Evolutionary conservation across 306 rosid genomes (phyloP), one percentile per base, ranked within the genome.

Genomic region (Casuarina cunninghamiana): DNA sequence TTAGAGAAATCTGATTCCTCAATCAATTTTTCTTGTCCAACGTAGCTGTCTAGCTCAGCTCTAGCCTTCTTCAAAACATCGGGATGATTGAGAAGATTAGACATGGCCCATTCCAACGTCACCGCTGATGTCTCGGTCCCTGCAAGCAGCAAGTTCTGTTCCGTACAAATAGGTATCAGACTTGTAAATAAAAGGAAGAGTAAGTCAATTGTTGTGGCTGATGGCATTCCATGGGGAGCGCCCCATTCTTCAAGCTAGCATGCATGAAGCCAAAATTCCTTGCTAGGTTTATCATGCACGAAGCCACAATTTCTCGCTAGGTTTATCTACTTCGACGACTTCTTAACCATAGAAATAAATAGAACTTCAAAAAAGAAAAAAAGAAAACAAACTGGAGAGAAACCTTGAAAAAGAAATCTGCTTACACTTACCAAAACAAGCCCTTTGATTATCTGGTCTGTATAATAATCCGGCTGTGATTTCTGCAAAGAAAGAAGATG

Each of bases 11-110:
- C 84, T 0, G 69, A 35, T 70, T 85, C 88, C n/a, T 85, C 69
- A 2, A 85, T 54, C 9, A 82, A 44, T 10, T 50, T 62, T 4
- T 85, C 67, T 48, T 61, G 50, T 7, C 88, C 85, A 2, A 85
- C 26, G 10, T 72, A 32, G 2, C 50, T 2, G 32, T 81, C 83
- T 0, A 85, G 1, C 43, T 85, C 85, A 5, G 11, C 61, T 67
- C 58, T 81, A 5, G 74, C 85, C 4, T 81, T 85, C 4, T 67
- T 66, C 6, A 85, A 58, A 41, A 81, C 73, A 0, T 72, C 38
- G 0, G 85, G 81, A 60, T 75, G 76, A 74, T 78, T 81, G n/a
- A 85, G 85, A 3, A 85, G 67, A 73, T 79, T 79, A 13, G 83
- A 9, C 85, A 84, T 58, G 4, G 65, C 65, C 65, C 65, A 58